These are phyloP conservation scores for Pseudocercospora fuligena DNA, from an alignment of 2,329 filamentous ascomycete species.

Conservation along the genomic window DNA sequence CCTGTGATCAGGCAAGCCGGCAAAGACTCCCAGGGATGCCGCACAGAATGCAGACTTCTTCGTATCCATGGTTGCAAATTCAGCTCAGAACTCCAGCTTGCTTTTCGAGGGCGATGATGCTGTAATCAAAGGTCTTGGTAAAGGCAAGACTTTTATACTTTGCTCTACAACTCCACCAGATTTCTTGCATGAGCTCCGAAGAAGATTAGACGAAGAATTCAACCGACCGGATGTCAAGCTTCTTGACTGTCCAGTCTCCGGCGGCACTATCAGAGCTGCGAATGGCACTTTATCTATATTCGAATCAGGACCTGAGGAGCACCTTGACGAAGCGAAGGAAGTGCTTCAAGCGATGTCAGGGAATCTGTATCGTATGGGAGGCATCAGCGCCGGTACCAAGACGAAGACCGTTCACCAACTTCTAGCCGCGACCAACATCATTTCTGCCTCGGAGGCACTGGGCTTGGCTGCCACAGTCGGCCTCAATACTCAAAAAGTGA, in stretches of 20 bases:
- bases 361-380: slow-evolving; percentile 62
- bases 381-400: slow-evolving; percentile 59
- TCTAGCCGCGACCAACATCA: slow-evolving; percentile 63
- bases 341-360: slow-evolving; percentile 67
- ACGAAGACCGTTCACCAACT: slow-evolving; percentile 65
- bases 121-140: slow-evolving; percentile 58
- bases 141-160: slow-evolving; percentile 66
- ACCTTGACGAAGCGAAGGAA: slow-evolving; percentile 60
- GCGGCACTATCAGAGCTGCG: slow-evolving; percentile 69
- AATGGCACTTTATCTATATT: slow-evolving; percentile 78
- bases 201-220: slow-evolving; percentile 56
- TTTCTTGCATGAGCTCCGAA: slow-evolving; percentile 65
- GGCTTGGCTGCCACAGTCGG: slow-evolving; percentile 60
- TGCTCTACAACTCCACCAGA: slow-evolving; percentile 73
- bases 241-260: slow-evolving; percentile 74
- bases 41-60: slow-evolving; percentile 65
- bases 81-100: slow-evolving; percentile 68
- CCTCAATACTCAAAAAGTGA: slow-evolving; percentile 56
- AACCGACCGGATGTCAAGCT: slow-evolving; percentile 68
- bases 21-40: slow-evolving; percentile 64
- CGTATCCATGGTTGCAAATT: slow-evolving; percentile 77
- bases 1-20: slow-evolving; percentile 44
- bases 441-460: slow-evolving; percentile 61
- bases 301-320: slow-evolving; percentile 62
- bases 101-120: slow-evolving; percentile 64